These are phyloP conservation scores for Diphasiastrum complanatum DNA, from an alignment of 83 land plant species.

Conservation along the genomic window DNA sequence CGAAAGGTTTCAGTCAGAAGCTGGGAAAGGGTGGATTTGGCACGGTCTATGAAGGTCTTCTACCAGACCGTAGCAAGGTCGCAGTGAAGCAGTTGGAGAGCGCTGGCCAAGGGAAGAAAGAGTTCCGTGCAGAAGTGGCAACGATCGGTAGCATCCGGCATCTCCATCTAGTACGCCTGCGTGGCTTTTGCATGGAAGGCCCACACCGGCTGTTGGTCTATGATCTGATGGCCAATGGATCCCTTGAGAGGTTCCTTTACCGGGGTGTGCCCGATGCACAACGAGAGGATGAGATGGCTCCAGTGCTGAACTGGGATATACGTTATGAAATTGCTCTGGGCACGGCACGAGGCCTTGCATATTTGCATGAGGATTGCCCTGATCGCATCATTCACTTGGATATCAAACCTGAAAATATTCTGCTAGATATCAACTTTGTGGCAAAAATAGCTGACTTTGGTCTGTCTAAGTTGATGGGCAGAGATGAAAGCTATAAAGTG, in stretches of 20 bases:
- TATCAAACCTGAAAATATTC: slow-evolving; percentile 7
- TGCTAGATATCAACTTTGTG: slow-evolving; percentile 5
- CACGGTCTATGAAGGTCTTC: slow-evolving; percentile 10
- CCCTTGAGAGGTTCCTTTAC: slow-evolving; percentile 5
- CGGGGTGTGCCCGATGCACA: not conserved
- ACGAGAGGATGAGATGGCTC: not conserved
- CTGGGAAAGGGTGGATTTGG: slow-evolving; percentile 13
- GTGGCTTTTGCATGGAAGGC: slow-evolving; percentile 1
- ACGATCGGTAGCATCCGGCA: slow-evolving; percentile 10
- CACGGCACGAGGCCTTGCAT: slow-evolving; percentile 17
- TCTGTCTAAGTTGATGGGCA: slow-evolving; percentile 4
- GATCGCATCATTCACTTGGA: slow-evolving; percentile 5
- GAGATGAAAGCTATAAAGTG: slow-evolving; percentile 5
- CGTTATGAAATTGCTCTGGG: slow-evolving; percentile 7
- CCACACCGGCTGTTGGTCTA: not conserved
- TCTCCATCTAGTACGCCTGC: slow-evolving; percentile 9
- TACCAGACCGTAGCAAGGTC: not conserved
- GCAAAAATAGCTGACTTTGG: slow-evolving; percentile 18
- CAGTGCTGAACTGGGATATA: slow-evolving; percentile 1
- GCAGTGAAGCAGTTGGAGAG: slow-evolving; percentile 10
- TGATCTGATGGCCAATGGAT: not conserved
- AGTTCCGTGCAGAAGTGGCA: not conserved
- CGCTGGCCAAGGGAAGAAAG: not conserved
- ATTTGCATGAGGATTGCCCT: slow-evolving; percentile 5
- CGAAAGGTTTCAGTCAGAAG: not conserved